phyloP scores from a whole-genome alignment of 2,329 filamentous ascomycete genomes.

The Hortaea werneckii region DNA sequence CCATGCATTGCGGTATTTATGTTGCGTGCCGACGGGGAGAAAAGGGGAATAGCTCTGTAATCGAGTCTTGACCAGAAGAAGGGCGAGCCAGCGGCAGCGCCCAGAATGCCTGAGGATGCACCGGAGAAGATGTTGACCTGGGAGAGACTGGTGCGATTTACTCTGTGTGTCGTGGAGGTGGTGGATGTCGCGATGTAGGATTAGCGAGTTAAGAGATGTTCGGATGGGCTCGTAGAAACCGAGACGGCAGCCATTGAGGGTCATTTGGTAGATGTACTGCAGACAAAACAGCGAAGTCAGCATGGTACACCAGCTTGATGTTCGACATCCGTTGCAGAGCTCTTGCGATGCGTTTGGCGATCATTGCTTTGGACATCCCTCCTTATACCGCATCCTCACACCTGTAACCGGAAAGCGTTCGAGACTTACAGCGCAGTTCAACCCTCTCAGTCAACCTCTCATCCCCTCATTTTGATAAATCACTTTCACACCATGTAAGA shows the following conservation, averaged over 20 bases:
- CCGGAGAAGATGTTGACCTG: constrained; percentile 90
- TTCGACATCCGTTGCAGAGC: not conserved
- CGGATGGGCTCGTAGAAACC: constrained; percentile 97
- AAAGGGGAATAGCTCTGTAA: constrained; percentile 90
- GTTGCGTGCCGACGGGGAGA: constrained; percentile 91
- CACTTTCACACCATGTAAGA: constrained; percentile 80
- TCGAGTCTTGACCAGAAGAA: constrained; percentile 97
- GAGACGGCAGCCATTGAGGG: constrained; percentile 90
- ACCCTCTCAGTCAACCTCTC: constrained; percentile 73
- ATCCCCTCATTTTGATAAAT: constrained; percentile 87
- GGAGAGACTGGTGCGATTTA: constrained; percentile 60
- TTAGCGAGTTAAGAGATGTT: constrained; percentile 36
- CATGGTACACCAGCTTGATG: too few species aligned
- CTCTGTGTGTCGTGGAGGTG: constrained; percentile 31
- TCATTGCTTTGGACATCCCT: not conserved
- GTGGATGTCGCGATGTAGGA: constrained; percentile 58
- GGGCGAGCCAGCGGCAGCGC: constrained; percentile 83
- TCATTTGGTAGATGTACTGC: constrained; percentile 86
- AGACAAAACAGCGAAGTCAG: not conserved
- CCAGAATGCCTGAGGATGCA: constrained; percentile 78
- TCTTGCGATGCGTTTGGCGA: too few species aligned
- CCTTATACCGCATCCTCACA: not conserved
- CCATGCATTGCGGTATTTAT: constrained; percentile 74
- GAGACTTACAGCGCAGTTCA: constrained; percentile 62
- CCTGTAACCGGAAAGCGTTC: not conserved